Base-by-base conservation (phyloP, 1,284 basidiomycete species). In the Mrakiaceae sp. region DNA sequence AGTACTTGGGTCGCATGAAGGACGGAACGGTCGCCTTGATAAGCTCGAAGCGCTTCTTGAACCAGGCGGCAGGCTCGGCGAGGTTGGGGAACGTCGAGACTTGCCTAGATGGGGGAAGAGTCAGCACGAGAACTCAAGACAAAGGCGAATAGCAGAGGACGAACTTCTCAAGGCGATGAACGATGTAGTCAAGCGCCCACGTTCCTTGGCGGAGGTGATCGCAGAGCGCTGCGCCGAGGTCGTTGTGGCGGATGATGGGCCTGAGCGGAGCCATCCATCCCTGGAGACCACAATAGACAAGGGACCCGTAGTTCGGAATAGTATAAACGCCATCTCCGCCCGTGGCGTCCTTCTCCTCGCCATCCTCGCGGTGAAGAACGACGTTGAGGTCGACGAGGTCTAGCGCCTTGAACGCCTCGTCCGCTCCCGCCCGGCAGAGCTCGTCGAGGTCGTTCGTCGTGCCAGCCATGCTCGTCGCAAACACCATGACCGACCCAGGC, bases 191-290 rank as follows among this genome's bases (percentile, higher is more conserved):
- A 70, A 95, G 77, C 3, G 93, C 87, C 93, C 94, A 97, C 10
- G 81, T 81, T 5, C 94, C 93, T 58, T 87, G 81, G 66, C 94
- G 82, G 64, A 97, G 75, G 74, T 97, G 90, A 8, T 80, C 85
- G 71, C 90, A 95, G 4, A 97, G 80, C 0, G 91, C 83, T 74
- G 96, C 91, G 0, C 94, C 93, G 6, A 97, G 81, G 73, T 97
- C 92, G 74, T 96, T 97, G 72, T 84, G 82, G 67, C 81, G 79
- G 83, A 93, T 92, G 72, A 96, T 84, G 67, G 85, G 82, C 52
- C 83, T 81, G 62, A 97, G 78, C 0, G 86, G 85, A 68, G 87
- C 84, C 90, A 97, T 96, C 90, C 92, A 97, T 1, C 93, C 94
- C 74, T 97, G 90, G 60, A 97, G 75, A 43, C 93, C 93, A 72